Conservation (phyloP, 495 filamentous ascomycete species). For the Antarctomyces pellizariae region DNA sequence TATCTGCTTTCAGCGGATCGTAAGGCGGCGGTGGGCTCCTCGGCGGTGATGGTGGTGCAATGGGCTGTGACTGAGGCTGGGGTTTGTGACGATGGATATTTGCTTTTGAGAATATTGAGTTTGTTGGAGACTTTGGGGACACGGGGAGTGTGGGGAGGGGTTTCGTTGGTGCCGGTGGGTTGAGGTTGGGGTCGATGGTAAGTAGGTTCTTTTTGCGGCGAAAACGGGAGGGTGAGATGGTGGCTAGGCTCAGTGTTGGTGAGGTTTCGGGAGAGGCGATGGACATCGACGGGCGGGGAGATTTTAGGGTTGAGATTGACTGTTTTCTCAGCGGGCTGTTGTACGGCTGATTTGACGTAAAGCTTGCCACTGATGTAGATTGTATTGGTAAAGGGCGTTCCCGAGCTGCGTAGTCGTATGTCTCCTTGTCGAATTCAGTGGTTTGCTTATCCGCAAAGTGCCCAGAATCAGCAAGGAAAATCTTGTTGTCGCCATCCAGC, state of each 20-base stretch:
- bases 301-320: too few relatives aligned
- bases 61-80: slow-evolving; percentile 8
- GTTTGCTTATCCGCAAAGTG: slow-evolving; percentile 25
- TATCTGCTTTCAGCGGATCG: slow-evolving; percentile 32
- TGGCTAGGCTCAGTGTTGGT: too few relatives aligned
- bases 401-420: slow-evolving; percentile 72
- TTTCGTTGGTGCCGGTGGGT: too few relatives aligned
- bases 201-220: too few relatives aligned
- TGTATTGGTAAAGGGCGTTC: slow-evolving; percentile 36
- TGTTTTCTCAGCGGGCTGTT: too few relatives aligned
- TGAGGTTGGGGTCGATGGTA: too few relatives aligned
- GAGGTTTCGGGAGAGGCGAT: too few relatives aligned
- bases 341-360: slow-evolving; percentile 14
- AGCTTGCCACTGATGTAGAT: slow-evolving; percentile 12
- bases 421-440: slow-evolving; percentile 38
- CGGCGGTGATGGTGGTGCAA: slow-evolving; percentile 12
- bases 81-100: slow-evolving; percentile 6
- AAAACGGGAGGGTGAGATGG: too few relatives aligned
- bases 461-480: slow-evolving; percentile 54
- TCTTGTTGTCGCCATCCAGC: slow-evolving; percentile 42
- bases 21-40: too few relatives aligned
- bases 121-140: slow-evolving; percentile 16
- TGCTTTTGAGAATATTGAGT: slow-evolving; percentile 11
- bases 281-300: too few relatives aligned
- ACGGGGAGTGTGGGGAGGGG: too few relatives aligned